Evolutionary conservation across 1,284 basidiomycete species (phyloP), one percentile per base, ranked within the genome.

Genomic region (Gymnopus androsaceus): DNA sequence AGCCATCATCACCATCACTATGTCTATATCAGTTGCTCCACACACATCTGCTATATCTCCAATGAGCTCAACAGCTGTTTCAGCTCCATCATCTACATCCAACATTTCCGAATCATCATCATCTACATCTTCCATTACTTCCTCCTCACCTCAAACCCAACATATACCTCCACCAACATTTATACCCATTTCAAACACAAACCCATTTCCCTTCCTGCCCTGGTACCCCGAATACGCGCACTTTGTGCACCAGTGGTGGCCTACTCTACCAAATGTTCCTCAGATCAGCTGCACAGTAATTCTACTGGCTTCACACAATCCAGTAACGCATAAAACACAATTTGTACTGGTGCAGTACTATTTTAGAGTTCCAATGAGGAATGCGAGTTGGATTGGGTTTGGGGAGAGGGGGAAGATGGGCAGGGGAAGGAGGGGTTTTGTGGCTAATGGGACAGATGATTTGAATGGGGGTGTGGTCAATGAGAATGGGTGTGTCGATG

Each of bases 171-270:
- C 23, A 30, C n/a, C 38, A 3, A 9, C 4, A 2, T 17, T n/a
- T 27, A 31, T 36, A 21, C 33, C 27, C 17, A 61, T 66, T 42
- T 67, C 71, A n/a, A n/a, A n/a, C n/a, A n/a, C n/a, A 1, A 83
- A 84, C 44, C 81, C 82, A 1, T 83, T 78, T 62, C 81, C 81
- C 0, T 79, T 77, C 62, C 82, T 81, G 0, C 73, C 74, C 0
- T 88, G 85, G 86, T 83, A 82, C 61, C 84, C 85, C 14, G 85
- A 88, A 63, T 82, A 79, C 46, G 85, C 85, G 0, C 87, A 89
- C 66, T 89, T 88, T 57, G 86, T 89, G 5, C 79, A 87, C 12
- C 87, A 89, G 57, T 89, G 87, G 87, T 89, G 87, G 87, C 87
- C 87, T 4, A 82, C 80, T 2, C 67, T 88, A 37, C 54, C 44